A percentile compares a stretch with the other conserved stretches of the same genome.
phyloP scores from a whole-genome alignment of 257 asterid genomes.

The Jacaranda copaia region DNA sequence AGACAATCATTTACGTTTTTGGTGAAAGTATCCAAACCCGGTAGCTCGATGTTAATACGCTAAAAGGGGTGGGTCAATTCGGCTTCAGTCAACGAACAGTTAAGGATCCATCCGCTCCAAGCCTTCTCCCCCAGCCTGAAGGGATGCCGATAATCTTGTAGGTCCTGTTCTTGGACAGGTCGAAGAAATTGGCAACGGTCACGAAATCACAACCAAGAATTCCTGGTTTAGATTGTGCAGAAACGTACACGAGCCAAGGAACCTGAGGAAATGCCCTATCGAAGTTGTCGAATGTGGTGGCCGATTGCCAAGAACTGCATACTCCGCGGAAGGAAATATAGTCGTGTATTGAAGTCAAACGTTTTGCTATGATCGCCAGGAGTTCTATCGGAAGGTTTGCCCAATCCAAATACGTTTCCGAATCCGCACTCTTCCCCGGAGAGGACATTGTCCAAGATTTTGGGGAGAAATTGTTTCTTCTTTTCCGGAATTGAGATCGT shows the following conservation, averaged over 20 bases:
- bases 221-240: background rate
- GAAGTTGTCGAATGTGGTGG: slow-evolving; percentile 14
- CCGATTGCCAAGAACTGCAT: slow-evolving; percentile 1
- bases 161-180: background rate
- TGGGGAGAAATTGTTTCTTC: background rate
- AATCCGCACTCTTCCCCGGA: background rate
- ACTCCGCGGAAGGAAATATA: slow-evolving; percentile 18
- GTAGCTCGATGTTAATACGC: background rate
- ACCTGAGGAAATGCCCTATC: background rate
- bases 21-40: background rate
- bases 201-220: background rate
- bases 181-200: background rate
- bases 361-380: background rate
- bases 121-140: background rate
- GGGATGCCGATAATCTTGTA: background rate
- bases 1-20: too few species aligned
- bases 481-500: background rate
- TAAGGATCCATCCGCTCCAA: slow-evolving; percentile 17
- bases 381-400: background rate
- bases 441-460: background rate
- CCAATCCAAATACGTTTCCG: background rate
- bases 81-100: background rate
- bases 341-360: background rate
- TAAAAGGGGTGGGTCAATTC: background rate
- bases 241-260: slow-evolving; percentile 9